Base-by-base conservation (phyloP, 129 eudicot genomes). In the Ambrosia trifida region DNA sequence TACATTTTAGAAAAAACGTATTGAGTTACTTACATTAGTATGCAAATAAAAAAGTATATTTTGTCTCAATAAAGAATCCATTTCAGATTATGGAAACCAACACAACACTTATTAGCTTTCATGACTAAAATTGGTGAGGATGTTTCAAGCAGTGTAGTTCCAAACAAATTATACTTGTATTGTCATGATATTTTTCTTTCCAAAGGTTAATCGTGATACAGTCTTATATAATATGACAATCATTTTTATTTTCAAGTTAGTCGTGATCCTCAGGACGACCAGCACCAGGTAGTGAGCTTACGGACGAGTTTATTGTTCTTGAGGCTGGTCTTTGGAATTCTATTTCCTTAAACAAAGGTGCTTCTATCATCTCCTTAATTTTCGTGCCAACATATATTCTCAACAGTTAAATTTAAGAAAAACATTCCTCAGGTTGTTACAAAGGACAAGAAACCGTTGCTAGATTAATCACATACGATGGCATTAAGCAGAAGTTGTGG, bases 261-360 rank as follows among this genome's bases (percentile, higher is more conserved):
- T 33, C 56, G 62, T 66, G 19, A 56, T 71, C 40, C 78, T 75
- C 90, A 91, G 96, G 97, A 78, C 88, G 88, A 70, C 97, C 97
- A n/a, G 76, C 83, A 73, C 97, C 97, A 50, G 96, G 90, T 35
- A 88, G 84, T 68, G 97, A 91, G 84, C 92, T 91, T 73, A 86
- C 96, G 11, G 79, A 85, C 5, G 97, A 91, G 59, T 91, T 79
- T 76, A 91, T 88, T 74, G 97, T 91, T 76, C 82, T 91, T 36
- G 97, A 91, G 87, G 97, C 96, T 66, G 90, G 92, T 80, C 88
- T 91, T 18, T 91, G 96, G 97, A 88, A 85, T 69, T 77, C 97
- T 51, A 74, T 91, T 31, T 91, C 97, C 66, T 66, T 87, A 61
- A 80, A 87, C 78, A 90, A 90, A 87, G 97, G 97, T 83, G 50